Evolutionary conservation across 2,329 filamentous ascomycete genomes (phyloP).

Genomic region (Diaporthe amygdali): DNA sequence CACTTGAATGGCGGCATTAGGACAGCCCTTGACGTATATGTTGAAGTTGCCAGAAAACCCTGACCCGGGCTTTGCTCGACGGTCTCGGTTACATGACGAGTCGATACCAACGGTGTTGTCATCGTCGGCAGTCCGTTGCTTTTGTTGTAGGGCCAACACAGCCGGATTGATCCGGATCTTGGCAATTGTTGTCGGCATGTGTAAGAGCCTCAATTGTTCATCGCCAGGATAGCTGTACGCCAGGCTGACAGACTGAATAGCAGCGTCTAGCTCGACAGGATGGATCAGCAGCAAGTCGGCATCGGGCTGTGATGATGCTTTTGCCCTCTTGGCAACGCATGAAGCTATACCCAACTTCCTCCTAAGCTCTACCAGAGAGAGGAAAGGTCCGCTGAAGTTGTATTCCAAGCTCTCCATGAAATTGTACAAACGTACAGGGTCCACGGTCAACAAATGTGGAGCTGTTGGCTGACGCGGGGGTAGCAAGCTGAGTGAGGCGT

Average conservation of each 20-base stretch:
- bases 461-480: neutral
- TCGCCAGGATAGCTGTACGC: conserved; percentile 17
- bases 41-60: neutral
- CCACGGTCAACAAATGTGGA: neutral
- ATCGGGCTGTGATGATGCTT: neutral
- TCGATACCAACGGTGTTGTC: neutral
- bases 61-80: neutral
- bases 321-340: neutral
- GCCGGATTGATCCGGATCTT: conserved; percentile 7
- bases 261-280: conserved; percentile 1
- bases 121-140: neutral
- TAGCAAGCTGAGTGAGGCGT: neutral
- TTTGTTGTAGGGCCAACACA: neutral
- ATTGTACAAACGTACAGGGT: conserved; percentile 17
- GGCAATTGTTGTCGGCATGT: conserved; percentile 3
- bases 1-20: conserved; percentile 5
- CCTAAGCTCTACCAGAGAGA: neutral
- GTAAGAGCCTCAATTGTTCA: neutral
- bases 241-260: neutral
- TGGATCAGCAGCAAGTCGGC: neutral
- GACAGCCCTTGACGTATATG: neutral
- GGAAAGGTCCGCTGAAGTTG: conserved; percentile 19
- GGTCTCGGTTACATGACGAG: neutral
- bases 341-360: neutral
- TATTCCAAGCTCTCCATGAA: conserved; percentile 15